Conservation (phyloP, 148 eudicot genomes). For the Camellia lanceoleosa region DNA sequence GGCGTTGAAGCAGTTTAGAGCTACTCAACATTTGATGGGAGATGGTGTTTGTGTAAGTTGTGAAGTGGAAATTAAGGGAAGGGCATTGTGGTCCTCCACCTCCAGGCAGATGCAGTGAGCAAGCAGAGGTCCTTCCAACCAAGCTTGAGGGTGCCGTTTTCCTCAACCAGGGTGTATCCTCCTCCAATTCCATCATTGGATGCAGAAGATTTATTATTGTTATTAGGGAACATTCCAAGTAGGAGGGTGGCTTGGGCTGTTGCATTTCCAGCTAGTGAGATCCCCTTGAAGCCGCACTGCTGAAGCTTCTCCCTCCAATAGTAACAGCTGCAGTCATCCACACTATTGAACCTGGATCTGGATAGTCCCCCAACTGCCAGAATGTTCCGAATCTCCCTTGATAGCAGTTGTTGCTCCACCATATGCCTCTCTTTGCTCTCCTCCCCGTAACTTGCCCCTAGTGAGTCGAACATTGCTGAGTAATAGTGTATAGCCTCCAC, state of each 20-base stretch:
- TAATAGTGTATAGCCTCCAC: conserved; percentile 99
- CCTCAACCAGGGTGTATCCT: conserved; percentile 91
- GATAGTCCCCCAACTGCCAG: conserved; percentile 82
- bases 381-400: conserved; percentile 80
- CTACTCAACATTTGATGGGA: background rate
- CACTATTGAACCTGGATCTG: conserved; percentile 57
- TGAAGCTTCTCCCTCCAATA: conserved; percentile 88
- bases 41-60: background rate
- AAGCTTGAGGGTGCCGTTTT: conserved; percentile 84
- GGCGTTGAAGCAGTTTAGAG: too few species aligned
- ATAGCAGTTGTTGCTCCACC: conserved; percentile 91
- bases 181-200: too few species aligned
- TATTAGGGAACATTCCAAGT: conserved; percentile 86
- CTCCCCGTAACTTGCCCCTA: conserved; percentile 89
- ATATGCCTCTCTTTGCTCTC: conserved; percentile 91
- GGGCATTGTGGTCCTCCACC: background rate
- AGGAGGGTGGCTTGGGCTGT: conserved; percentile 90
- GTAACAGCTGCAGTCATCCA: too few species aligned
- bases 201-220: too few species aligned
- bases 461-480: conserved; percentile 89
- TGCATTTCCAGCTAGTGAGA: conserved; percentile 87
- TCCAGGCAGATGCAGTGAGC: conserved; percentile 97
- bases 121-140: conserved; percentile 97
- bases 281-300: conserved; percentile 70
- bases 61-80: conserved; percentile 26